Percentiles rank a stretch among this genome's conserved stretches.
These are phyloP conservation scores for Gaertneriomyces semiglobifer DNA, from an alignment of 192 early-diverging fungal species.

Conservation along the genomic window DNA sequence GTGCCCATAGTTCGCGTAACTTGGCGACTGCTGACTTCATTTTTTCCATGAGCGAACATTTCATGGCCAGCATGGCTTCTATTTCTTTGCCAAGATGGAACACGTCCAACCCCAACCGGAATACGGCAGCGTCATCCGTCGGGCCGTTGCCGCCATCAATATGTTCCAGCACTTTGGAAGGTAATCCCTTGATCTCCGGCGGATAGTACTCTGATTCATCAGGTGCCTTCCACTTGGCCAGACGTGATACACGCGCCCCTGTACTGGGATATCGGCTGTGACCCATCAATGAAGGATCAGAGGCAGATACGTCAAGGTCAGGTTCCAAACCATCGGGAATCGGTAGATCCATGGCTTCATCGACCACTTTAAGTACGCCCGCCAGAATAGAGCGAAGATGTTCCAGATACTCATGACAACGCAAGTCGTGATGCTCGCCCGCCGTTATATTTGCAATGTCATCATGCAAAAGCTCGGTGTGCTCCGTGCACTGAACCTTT, in stretches of 20 bases:
- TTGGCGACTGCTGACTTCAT: slow-evolving; percentile 26
- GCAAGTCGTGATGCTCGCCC: slow-evolving; percentile 2
- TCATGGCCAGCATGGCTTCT: slow-evolving; percentile 32
- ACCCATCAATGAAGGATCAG: too few species aligned
- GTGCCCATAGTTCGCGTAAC: slow-evolving; percentile 28
- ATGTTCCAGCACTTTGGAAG: slow-evolving; percentile 21
- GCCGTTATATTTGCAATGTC: slow-evolving; percentile 27
- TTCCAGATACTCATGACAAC: slow-evolving; percentile 31
- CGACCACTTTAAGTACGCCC: slow-evolving; percentile 30
- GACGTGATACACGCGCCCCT: background rate
- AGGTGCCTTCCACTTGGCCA: slow-evolving; percentile 34
- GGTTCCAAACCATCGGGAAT: slow-evolving; percentile 24
- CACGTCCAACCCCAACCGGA: slow-evolving; percentile 41
- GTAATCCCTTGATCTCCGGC: slow-evolving; percentile 16
- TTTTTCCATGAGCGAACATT: slow-evolving; percentile 39
- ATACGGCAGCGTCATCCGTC: slow-evolving; percentile 33
- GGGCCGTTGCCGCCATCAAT: slow-evolving; percentile 10
- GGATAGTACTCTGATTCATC: slow-evolving; percentile 41
- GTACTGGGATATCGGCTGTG: background rate
- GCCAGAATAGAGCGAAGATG: slow-evolving; percentile 26
- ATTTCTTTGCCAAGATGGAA: slow-evolving; percentile 42
- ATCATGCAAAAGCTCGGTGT: slow-evolving; percentile 32
- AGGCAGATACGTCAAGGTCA: background rate
- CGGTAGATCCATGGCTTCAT: slow-evolving; percentile 24
- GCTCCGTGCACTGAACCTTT: slow-evolving; percentile 42